Evolutionary conservation across 208 protist species (phyloP).

Genomic region (Acanthamoeba royreba): DNA sequence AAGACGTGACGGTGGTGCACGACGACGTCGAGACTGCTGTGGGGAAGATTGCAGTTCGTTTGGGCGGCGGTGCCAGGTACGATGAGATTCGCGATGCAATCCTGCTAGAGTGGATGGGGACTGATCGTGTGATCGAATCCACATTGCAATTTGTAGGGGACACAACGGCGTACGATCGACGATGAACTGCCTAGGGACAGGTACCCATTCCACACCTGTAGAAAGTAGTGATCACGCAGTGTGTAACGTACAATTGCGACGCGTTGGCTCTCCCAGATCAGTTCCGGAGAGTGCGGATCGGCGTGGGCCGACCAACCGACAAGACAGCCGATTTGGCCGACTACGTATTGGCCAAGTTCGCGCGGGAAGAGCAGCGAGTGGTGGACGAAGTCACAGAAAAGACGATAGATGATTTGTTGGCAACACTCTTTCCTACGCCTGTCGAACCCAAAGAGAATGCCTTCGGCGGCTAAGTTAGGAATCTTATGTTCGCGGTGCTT

Average conservation of each 20-base stretch:
- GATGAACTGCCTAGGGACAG: background rate
- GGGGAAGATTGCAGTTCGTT: background rate
- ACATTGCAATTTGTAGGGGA: background rate
- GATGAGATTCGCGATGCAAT: background rate
- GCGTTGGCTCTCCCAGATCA: background rate
- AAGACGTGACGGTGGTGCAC: background rate
- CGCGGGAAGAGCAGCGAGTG: background rate
- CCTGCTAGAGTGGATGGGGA: background rate
- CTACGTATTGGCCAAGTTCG: slow-evolving; percentile 5
- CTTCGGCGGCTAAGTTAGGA: background rate
- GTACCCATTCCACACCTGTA: too few relatives aligned
- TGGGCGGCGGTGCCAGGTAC: background rate
- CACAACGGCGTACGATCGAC: background rate
- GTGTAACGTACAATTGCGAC: background rate
- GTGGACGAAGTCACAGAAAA: background rate
- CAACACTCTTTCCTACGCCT: background rate
- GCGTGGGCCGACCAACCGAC: background rate
- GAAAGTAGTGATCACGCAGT: background rate
- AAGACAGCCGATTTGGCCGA: background rate
- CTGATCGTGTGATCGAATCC: background rate
- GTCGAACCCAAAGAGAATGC: background rate
- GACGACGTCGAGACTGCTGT: slow-evolving; percentile 19
- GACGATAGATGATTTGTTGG: background rate
- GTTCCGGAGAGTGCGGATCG: background rate
- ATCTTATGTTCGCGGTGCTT: too few relatives aligned